A percentile compares a stretch with the other conserved stretches of the same genome.
These are phyloP conservation scores for Debaryomyces udenii DNA, from an alignment of 1,139 yeast genomes.

Conservation along the genomic window DNA sequence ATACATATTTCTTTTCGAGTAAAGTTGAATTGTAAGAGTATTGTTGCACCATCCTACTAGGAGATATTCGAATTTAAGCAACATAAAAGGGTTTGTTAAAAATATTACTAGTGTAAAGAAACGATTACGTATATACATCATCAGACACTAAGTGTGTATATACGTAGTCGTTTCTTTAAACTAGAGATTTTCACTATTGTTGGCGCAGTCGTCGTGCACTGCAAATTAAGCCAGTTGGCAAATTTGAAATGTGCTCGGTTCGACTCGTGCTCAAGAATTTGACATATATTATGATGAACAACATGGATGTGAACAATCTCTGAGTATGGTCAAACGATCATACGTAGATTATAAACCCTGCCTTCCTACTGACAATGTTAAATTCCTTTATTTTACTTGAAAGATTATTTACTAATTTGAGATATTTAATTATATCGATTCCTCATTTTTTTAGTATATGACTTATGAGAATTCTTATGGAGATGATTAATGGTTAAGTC, in stretches of 20 bases:
- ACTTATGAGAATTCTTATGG: too few relatives aligned
- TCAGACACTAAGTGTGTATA: too few relatives aligned
- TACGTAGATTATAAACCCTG: slow-evolving; percentile 54
- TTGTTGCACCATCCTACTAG: too few relatives aligned
- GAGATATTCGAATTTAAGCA: too few relatives aligned
- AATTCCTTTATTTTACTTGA: slow-evolving; percentile 17
- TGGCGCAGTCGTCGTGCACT: slow-evolving; percentile 25
- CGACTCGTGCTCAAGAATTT: slow-evolving; percentile 26
- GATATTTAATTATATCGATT: too few relatives aligned
- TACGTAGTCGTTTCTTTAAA: too few relatives aligned
- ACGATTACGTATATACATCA: too few relatives aligned
- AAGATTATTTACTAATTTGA: slow-evolving; percentile 1
- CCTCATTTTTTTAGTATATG: too few relatives aligned
- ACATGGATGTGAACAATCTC: slow-evolving; percentile 61
- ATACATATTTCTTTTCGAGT: slow-evolving; percentile 1
- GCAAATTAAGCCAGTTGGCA: slow-evolving; percentile 13
- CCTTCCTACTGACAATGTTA: slow-evolving; percentile 52
- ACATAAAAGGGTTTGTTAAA: too few relatives aligned
- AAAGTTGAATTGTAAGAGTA: too few relatives aligned
- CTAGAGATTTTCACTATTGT: slow-evolving; percentile 10
- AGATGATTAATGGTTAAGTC: too few relatives aligned
- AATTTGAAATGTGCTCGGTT: slow-evolving; percentile 22
- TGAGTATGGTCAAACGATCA: slow-evolving; percentile 46
- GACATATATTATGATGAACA: slow-evolving; percentile 43
- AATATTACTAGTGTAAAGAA: too few relatives aligned